These are phyloP conservation scores for Metschnikowia lochheadii DNA, from an alignment of 805 yeast species.

Conservation along the genomic window DNA sequence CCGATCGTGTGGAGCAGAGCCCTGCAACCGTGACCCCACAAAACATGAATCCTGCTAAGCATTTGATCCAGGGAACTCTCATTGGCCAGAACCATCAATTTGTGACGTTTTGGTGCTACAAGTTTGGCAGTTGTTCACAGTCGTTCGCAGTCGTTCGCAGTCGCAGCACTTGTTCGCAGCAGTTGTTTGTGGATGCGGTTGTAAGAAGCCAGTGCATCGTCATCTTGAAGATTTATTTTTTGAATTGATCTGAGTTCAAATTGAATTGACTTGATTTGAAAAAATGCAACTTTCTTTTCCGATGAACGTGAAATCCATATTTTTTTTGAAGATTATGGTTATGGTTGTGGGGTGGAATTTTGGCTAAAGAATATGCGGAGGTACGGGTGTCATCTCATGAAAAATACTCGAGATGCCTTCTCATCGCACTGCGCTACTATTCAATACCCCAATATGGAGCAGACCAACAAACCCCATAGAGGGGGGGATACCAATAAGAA, in stretches of 20 bases:
- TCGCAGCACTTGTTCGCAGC: constrained; percentile 3
- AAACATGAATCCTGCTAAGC: background rate
- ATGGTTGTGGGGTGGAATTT: no score
- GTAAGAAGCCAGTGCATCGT: no score
- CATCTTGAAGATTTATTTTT: background rate
- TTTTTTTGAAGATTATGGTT: no score
- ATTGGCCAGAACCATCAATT: background rate
- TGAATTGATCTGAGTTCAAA: background rate
- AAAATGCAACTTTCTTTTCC: no score
- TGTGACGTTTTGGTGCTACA: background rate
- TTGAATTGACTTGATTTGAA: no score
- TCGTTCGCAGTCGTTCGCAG: constrained; percentile 1
- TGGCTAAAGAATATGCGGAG: background rate
- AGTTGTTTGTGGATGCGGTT: background rate
- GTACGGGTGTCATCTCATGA: constrained; percentile 4
- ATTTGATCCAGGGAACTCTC: background rate
- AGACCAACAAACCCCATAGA: constrained; percentile 80
- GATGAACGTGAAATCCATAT: no score
- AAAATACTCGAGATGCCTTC: constrained; percentile 9
- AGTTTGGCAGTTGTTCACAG: background rate
- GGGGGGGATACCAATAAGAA: constrained; percentile 42
- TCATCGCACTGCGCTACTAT: constrained; percentile 6
- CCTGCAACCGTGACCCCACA: constrained; percentile 2
- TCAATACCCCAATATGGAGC: constrained; percentile 28
- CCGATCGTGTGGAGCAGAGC: constrained; percentile 11